phyloP scores from a whole-genome alignment of 306 rosid genomes.

The Cicer yamashitae region DNA sequence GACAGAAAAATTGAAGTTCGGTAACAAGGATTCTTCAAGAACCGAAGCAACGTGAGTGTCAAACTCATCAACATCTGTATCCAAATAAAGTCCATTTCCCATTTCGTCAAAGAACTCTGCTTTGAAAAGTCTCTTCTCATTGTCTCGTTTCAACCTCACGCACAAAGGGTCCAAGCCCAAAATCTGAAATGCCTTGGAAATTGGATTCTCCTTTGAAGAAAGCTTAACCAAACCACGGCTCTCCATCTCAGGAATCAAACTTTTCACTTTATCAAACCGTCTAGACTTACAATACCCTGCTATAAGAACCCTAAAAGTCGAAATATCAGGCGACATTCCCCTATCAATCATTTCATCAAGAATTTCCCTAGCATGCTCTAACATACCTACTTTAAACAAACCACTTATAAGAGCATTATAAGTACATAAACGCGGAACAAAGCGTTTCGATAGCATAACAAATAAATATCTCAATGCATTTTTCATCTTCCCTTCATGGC shows the following conservation, averaged over 20 bases:
- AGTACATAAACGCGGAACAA: conserved; percentile 58
- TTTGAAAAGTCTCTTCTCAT: conserved; percentile 56
- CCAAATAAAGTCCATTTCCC: conserved; percentile 95
- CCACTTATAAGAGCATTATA: conserved; percentile 82
- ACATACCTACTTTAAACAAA: conserved; percentile 67
- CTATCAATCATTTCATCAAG: conserved; percentile 83
- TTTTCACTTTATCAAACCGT: conserved; percentile 69
- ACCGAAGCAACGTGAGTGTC: conserved; percentile 60
- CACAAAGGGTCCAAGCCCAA: conserved; percentile 72
- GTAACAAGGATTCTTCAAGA: conserved; percentile 68
- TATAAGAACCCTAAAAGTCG: conserved; percentile 72
- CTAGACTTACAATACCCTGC: conserved; percentile 86
- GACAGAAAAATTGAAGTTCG: conserved; percentile 59
- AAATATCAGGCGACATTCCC: conserved; percentile 65
- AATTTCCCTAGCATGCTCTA: conserved; percentile 58
- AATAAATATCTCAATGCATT: conserved; percentile 65
- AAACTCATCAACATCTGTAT: conserved; percentile 72
- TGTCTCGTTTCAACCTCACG: conserved; percentile 84
- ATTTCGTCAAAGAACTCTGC: conserved; percentile 79
- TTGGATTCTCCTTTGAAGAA: conserved; percentile 57
- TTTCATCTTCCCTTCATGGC: conserved; percentile 63
- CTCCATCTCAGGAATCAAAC: conserved; percentile 66
- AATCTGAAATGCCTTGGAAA: conserved; percentile 70
- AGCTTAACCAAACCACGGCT: conserved; percentile 57
- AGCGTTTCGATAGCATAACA: conserved; percentile 55